A percentile compares a stretch with the other conserved stretches of the same genome.
Conservation (phyloP, 2,329 filamentous ascomycete species). For the Colletotrichum falcatum region DNA sequence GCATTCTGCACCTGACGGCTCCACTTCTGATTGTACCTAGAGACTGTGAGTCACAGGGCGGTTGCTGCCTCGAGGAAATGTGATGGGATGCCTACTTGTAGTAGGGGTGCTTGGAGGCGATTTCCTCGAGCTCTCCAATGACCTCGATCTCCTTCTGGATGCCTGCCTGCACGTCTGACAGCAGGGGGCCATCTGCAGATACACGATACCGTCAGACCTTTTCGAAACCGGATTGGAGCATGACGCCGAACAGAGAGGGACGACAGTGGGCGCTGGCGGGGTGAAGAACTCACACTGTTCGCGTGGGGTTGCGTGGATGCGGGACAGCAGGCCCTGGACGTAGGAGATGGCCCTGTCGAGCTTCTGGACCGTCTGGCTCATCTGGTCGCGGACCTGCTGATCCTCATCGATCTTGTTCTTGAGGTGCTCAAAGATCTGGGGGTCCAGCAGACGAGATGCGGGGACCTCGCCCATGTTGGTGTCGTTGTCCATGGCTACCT, state of each 20-base stretch:
- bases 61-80: neutral
- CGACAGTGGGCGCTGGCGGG: too few species aligned
- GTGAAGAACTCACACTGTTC: conserved; percentile 58
- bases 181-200: conserved; percentile 71
- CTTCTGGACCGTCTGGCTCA: conserved; percentile 83
- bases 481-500: conserved; percentile 42
- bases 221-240: neutral
- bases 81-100: conserved; percentile 77
- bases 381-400: conserved; percentile 81
- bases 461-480: conserved; percentile 41
- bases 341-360: conserved; percentile 87
- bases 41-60: conserved; percentile 27
- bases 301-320: conserved; percentile 88
- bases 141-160: conserved; percentile 80
- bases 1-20: conserved; percentile 84
- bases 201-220: conserved; percentile 67
- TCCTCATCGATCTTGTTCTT: conserved; percentile 94
- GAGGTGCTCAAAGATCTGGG: conserved; percentile 86
- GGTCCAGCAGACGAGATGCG: conserved; percentile 67
- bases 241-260: too few species aligned
- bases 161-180: conserved; percentile 76
- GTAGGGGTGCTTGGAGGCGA: conserved; percentile 90
- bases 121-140: conserved; percentile 75
- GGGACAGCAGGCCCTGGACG: conserved; percentile 85
- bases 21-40: conserved; percentile 86